Conservation (phyloP, 495 filamentous ascomycete genomes). For the Choiromyces venosus region DNA sequence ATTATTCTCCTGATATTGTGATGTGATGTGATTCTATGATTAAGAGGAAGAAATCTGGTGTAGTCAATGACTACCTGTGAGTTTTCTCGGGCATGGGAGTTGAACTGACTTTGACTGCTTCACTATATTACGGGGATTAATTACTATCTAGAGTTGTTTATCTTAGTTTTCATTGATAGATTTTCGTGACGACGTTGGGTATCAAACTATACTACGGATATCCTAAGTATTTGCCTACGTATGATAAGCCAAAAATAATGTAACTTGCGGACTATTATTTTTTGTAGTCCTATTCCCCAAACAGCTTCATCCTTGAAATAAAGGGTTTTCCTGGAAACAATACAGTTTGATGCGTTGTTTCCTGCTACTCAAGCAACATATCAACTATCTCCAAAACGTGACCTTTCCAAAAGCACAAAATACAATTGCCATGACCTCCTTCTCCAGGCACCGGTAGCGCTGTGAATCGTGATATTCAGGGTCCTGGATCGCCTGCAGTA, state of each 20-base stretch:
- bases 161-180: background rate
- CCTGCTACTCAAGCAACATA: too few relatives aligned
- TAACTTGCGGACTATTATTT: background rate
- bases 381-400: background rate
- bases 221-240: background rate
- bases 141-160: background rate
- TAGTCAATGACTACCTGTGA: background rate
- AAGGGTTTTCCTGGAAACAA: too few relatives aligned
- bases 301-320: background rate
- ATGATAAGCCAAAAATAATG: too few relatives aligned
- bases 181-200: background rate
- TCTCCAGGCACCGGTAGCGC: background rate
- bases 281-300: background rate
- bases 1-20: background rate
- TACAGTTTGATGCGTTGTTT: too few relatives aligned
- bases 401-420: background rate
- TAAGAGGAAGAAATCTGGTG: background rate
- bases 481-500: background rate
- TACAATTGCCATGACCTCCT: background rate
- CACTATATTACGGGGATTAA: background rate
- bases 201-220: background rate
- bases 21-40: background rate
- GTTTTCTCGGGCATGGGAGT: background rate
- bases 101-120: background rate
- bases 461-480: background rate